A percentile compares a stretch with the other conserved stretches of the same genome.
phyloP scores from a whole-genome alignment of 768 basidiomycete species.

The Mycena vulgaris region DNA sequence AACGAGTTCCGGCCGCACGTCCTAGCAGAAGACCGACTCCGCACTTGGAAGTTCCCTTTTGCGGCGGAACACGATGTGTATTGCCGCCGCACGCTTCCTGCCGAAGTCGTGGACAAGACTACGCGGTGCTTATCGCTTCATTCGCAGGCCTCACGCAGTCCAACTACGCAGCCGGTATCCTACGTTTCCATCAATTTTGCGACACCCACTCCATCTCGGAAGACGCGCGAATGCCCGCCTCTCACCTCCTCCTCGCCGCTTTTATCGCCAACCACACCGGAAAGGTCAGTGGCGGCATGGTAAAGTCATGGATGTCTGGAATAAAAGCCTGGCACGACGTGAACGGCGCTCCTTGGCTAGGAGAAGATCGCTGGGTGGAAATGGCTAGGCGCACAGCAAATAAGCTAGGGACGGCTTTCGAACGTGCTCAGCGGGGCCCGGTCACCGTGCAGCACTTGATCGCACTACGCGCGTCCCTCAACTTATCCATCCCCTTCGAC shows the following conservation, averaged over 20 bases:
- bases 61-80: background rate
- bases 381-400: constrained; percentile 33
- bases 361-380: constrained; percentile 46
- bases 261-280: constrained; percentile 46
- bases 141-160: constrained; percentile 49
- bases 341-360: constrained; percentile 54
- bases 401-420: constrained; percentile 41
- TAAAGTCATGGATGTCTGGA: constrained; percentile 50
- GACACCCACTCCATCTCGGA: constrained; percentile 48
- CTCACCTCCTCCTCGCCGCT: constrained; percentile 45
- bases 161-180: constrained; percentile 47
- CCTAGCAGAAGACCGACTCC: constrained; percentile 39
- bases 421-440: constrained; percentile 44
- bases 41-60: constrained; percentile 36
- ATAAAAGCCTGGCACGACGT: constrained; percentile 55
- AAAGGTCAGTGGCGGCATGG: constrained; percentile 13
- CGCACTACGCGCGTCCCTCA: constrained; percentile 40
- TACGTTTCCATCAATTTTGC: constrained; percentile 56
- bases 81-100: constrained; percentile 24
- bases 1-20: constrained; percentile 39
- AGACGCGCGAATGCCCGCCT: constrained; percentile 50
- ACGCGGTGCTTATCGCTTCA: constrained; percentile 28
- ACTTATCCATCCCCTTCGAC: constrained; percentile 45
- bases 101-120: constrained; percentile 15
- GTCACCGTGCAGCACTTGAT: constrained; percentile 53